phyloP scores from a whole-genome alignment of 371 early-diverging fungal species.

The Catenaria anguillulae region DNA sequence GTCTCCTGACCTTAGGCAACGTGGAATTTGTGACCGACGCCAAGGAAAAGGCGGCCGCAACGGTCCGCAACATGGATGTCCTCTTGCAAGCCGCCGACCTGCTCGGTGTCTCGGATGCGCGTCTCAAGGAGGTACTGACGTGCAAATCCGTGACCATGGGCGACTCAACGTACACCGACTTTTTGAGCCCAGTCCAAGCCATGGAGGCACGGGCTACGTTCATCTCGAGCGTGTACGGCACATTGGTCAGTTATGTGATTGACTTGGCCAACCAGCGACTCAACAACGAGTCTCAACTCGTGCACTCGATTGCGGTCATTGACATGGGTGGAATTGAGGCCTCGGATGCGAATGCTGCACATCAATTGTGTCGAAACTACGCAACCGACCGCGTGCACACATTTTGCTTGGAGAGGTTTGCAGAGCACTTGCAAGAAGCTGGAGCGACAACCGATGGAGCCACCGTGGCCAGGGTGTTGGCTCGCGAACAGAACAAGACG shows the following conservation, averaged over 20 bases:
- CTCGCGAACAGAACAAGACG: not conserved
- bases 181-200: constrained; percentile 56
- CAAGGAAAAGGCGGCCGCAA: constrained; percentile 31
- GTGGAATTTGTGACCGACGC: constrained; percentile 30
- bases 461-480: not conserved
- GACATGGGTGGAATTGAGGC: constrained; percentile 27
- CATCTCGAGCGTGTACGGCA: constrained; percentile 53
- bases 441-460: not conserved
- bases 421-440: not conserved
- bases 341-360: constrained; percentile 44
- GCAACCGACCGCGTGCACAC: constrained; percentile 6
- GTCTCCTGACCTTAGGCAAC: constrained; percentile 71
- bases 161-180: constrained; percentile 73
- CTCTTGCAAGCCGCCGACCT: constrained; percentile 46
- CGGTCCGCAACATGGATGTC: constrained; percentile 40
- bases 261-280: constrained; percentile 63
- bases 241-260: constrained; percentile 61
- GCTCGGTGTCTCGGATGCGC: constrained; percentile 58
- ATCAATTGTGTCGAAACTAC: constrained; percentile 60
- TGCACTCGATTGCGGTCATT: constrained; percentile 27
- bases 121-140: constrained; percentile 36
- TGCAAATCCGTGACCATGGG: constrained; percentile 29
- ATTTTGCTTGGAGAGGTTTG: constrained; percentile 23
- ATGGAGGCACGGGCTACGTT: constrained; percentile 53
- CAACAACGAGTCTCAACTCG: constrained; percentile 52